Evolutionary conservation across 192 early-diverging fungal genomes (phyloP).

Genomic region (Coemansia sp.): DNA sequence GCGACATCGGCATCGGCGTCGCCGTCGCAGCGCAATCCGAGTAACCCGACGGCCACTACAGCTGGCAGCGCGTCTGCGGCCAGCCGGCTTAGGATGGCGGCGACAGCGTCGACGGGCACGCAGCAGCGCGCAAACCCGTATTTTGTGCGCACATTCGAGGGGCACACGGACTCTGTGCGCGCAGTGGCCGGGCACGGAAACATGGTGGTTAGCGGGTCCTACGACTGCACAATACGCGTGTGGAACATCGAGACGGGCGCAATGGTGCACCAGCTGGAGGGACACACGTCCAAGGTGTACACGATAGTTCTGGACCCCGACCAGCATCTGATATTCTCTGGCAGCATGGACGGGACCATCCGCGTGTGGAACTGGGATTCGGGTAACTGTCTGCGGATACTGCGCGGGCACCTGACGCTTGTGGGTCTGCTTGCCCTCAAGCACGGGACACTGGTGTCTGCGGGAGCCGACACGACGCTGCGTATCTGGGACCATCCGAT

Average conservation of each 20-base stretch:
- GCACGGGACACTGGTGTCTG: conserved; percentile 83
- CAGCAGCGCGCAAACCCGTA: conserved; percentile 63
- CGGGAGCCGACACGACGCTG: conserved; percentile 90
- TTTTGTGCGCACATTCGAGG: conserved; percentile 75
- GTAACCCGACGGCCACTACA: no score
- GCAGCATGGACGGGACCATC: conserved; percentile 91
- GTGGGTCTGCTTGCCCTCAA: conserved; percentile 90
- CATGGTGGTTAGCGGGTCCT: conserved; percentile 84
- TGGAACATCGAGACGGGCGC: conserved; percentile 83
- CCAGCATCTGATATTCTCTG: conserved; percentile 80
- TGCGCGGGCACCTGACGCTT: conserved; percentile 90
- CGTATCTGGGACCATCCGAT: conserved; percentile 85
- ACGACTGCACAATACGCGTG: conserved; percentile 85
- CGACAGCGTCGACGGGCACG: not conserved
- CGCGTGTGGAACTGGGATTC: conserved; percentile 89
- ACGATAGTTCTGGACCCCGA: conserved; percentile 86
- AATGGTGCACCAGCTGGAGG: conserved; percentile 65
- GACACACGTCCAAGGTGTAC: conserved; percentile 95
- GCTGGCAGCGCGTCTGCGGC: no score
- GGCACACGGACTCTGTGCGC: conserved; percentile 88
- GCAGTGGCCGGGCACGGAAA: conserved; percentile 89
- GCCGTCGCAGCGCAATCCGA: not conserved
- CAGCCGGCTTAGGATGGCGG: not conserved
- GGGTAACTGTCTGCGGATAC: conserved; percentile 69
- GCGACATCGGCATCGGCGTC: not conserved